Conservation (phyloP, 441 rosid genomes). For the Eutrema salsugineum region DNA sequence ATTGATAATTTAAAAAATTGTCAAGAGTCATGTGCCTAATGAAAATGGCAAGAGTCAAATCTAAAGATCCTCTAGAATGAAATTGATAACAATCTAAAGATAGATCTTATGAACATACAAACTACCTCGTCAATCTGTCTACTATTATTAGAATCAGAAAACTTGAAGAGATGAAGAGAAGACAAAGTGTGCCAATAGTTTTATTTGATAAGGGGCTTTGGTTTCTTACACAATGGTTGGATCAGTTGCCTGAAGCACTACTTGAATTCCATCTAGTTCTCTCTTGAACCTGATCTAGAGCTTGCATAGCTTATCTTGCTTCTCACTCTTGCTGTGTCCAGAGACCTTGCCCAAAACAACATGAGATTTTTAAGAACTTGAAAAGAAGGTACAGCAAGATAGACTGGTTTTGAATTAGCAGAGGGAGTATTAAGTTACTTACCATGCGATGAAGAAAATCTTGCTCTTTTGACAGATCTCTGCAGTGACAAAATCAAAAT, state of each 20-base stretch:
- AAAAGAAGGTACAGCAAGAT: not conserved
- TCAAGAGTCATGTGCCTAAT: too few species aligned
- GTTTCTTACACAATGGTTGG: constrained; percentile 30
- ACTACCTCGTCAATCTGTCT: too few species aligned
- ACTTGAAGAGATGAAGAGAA: not conserved
- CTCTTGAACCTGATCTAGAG: constrained; percentile 48
- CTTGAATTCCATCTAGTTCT: constrained; percentile 45
- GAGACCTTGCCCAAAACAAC: constrained; percentile 34
- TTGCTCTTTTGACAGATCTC: constrained; percentile 49
- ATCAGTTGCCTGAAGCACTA: constrained; percentile 53
- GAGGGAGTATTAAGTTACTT: not conserved
- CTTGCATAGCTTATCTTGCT: constrained; percentile 61
- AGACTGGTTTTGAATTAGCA: not conserved
- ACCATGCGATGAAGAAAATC: constrained; percentile 56
- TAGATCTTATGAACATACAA: too few species aligned
- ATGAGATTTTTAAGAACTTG: not conserved
- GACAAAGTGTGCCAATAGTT: not conserved
- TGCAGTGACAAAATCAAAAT: constrained; percentile 44
- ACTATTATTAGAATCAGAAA: too few species aligned
- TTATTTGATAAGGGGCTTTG: constrained; percentile 4
- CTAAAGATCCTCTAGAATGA: too few species aligned
- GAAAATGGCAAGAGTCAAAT: too few species aligned
- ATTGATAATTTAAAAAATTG: too few species aligned
- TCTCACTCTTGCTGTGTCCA: constrained; percentile 47
- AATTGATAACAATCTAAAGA: too few species aligned